Base-by-base conservation (phyloP, 2,329 filamentous ascomycete species). In the Nannizziopsis arthrosporioides region DNA sequence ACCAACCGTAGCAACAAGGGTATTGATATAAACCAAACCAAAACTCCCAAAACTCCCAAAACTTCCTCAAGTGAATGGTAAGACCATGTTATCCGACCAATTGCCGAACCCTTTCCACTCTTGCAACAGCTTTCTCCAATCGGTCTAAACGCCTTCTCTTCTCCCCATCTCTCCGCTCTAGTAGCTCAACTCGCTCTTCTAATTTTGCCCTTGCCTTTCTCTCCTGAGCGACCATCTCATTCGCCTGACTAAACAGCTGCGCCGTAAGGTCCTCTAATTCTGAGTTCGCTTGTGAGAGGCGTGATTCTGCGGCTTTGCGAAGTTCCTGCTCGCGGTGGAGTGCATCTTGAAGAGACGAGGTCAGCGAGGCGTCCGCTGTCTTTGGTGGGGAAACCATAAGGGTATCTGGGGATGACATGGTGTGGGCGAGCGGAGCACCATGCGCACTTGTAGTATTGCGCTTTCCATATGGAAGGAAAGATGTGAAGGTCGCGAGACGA, bases 171-270 rank as follows among this genome's bases (percentile, higher is more conserved):
- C 69, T 59, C 31, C 63, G 61, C 55, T 73, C 71, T 31, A 73
- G 56, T 39, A 72, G 59, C 30, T 67, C 68, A 1, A 73, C 68
- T 22, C 70, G 58, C 54, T 73, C 68, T 48, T 73, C 70, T 42
- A 73, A 57, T 51, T 68, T 76, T 12, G 73, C 75, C 47, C 77
- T 67, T 35, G 76, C 76, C 58, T 72, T 75, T 19, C 78, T 69
- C 64, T 82, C 79, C 47, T 71, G 66, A 2, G 78, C 77, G 7
- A 82, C 78, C 78, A 82, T 81, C 61, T 81, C 78, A 51, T 81
- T 81, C 30, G 78, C 78, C 58, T 81, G 75, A 45, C 74, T 74
- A 60, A 82, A 82, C 7, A 82, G 60, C 49, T 73, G 72, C 30
- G 73, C 73, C 10, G 73, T 79, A 51, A 82, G 61, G 47, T 82